Conservation (phyloP, 176 grass and related monocot genomes). For the Poa annua region DNA sequence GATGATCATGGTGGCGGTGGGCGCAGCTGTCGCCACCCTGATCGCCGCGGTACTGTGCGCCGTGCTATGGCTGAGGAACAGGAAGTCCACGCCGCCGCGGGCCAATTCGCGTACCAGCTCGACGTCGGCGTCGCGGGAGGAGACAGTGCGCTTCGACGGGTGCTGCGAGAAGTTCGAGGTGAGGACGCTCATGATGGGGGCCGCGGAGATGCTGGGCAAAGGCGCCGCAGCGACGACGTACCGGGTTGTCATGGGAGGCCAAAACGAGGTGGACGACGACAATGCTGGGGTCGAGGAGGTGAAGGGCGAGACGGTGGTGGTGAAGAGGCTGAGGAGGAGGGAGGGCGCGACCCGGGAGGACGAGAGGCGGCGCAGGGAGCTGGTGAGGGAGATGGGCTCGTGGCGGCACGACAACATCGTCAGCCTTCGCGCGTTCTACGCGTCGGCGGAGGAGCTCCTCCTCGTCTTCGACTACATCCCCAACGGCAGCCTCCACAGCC, state of each 20-base stretch:
- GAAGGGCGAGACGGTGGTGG: constrained; percentile 64
- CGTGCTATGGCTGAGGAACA: constrained; percentile 51
- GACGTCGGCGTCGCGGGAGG: constrained; percentile 39
- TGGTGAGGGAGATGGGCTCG: constrained; percentile 72
- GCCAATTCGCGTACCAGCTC: constrained; percentile 26
- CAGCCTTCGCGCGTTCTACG: constrained; percentile 63
- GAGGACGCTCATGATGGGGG: constrained; percentile 76
- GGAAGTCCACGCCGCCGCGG: constrained; percentile 14
- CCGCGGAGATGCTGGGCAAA: constrained; percentile 87
- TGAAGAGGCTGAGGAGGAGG: constrained; percentile 63
- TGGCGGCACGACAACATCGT: constrained; percentile 81
- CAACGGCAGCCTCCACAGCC: no score
- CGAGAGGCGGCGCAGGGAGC: constrained; percentile 51
- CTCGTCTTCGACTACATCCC: constrained; percentile 80
- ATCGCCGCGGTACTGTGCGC: constrained; percentile 41
- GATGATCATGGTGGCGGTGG: constrained; percentile 50
- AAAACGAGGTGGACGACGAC: not conserved
- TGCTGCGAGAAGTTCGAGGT: constrained; percentile 61
- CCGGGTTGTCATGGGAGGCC: constrained; percentile 66
- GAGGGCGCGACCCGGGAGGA: constrained; percentile 42
- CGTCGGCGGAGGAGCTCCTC: constrained; percentile 74
- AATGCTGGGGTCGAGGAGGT: constrained; percentile 36
- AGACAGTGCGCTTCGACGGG: constrained; percentile 83
- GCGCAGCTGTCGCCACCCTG: constrained; percentile 45
- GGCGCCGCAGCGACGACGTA: constrained; percentile 82